Evolutionary conservation across 352 stramenopile species (phyloP).

Genomic region (Phytophthora rubi): DNA sequence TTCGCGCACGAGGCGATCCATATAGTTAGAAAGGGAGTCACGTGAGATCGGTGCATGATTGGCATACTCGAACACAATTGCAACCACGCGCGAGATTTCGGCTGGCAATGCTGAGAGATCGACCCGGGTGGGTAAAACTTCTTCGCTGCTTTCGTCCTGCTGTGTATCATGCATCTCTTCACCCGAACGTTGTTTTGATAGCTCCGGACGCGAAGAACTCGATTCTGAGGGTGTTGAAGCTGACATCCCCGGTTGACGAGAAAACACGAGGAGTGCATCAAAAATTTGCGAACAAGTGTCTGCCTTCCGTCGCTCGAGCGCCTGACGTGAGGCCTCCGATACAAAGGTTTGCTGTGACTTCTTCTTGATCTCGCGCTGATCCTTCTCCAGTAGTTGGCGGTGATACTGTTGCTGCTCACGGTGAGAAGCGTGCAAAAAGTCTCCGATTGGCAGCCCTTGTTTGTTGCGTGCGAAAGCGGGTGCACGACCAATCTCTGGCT

Average conservation of each 20-base stretch:
- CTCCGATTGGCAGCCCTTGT: slow-evolving; percentile 69
- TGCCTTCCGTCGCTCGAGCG: slow-evolving; percentile 60
- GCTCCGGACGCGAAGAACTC: slow-evolving; percentile 1
- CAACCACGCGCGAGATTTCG: slow-evolving; percentile 62
- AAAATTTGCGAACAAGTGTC: slow-evolving; percentile 71
- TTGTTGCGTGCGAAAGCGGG: slow-evolving; percentile 80
- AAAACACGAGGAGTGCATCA: slow-evolving; percentile 36
- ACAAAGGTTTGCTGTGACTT: slow-evolving; percentile 61
- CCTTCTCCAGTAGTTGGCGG: slow-evolving; percentile 49
- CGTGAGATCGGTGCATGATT: slow-evolving; percentile 52
- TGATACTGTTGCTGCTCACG: slow-evolving; percentile 71
- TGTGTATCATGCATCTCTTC: slow-evolving; percentile 1
- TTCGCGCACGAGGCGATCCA: slow-evolving; percentile 72
- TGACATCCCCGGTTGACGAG: slow-evolving; percentile 6
- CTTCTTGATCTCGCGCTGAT: slow-evolving; percentile 51
- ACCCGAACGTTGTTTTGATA: not conserved
- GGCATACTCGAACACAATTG: slow-evolving; percentile 73
- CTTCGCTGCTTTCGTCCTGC: slow-evolving; percentile 8
- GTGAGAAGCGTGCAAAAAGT: slow-evolving; percentile 75
- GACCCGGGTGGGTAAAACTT: slow-evolving; percentile 42
- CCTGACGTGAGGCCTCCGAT: slow-evolving; percentile 60
- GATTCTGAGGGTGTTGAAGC: slow-evolving; percentile 3
- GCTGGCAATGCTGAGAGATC: slow-evolving; percentile 51
- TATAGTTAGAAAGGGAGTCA: slow-evolving; percentile 48
- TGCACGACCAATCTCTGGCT: slow-evolving; percentile 64